Percentiles rank a stretch among this genome's conserved stretches.
These are phyloP conservation scores for Cyberlindnera bimundalis DNA, from an alignment of 805 yeast species.

Conservation along the genomic window DNA sequence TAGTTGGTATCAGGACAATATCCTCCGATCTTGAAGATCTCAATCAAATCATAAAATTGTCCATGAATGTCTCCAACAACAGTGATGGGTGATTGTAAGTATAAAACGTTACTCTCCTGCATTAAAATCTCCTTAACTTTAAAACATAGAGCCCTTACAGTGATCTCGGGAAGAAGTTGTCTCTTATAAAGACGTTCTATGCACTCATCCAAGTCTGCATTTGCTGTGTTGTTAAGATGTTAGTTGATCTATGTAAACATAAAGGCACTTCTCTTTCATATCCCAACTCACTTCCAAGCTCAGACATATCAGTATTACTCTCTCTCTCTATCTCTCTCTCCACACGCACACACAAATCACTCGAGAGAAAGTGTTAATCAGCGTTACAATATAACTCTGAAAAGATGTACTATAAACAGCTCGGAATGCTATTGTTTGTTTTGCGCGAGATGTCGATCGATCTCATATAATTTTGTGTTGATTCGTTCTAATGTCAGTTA, in stretches of 20 bases:
- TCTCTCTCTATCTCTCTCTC: no score
- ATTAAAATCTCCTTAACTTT: slow-evolving; percentile 79
- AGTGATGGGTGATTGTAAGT: slow-evolving; percentile 81
- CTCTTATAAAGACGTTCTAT: slow-evolving; percentile 62
- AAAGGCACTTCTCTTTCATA: no score
- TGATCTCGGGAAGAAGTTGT: slow-evolving; percentile 65
- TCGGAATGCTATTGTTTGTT: slow-evolving; percentile 1
- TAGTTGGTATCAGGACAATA: slow-evolving; percentile 91
- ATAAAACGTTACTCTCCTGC: slow-evolving; percentile 81
- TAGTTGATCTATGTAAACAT: no score
- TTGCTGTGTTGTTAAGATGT: no score
- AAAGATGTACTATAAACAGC: no score
- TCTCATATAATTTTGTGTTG: no score
- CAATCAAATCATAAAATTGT: slow-evolving; percentile 89
- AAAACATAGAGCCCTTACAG: slow-evolving; percentile 69
- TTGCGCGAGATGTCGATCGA: not conserved
- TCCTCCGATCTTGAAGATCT: slow-evolving; percentile 92
- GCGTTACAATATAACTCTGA: not conserved
- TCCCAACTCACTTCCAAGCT: no score
- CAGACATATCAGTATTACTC: no score
- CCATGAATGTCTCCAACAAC: slow-evolving; percentile 98
- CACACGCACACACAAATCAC: no score
- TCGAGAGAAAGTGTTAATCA: not conserved
- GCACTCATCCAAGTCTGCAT: slow-evolving; percentile 60
- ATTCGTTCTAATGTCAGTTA: no score